Evolutionary conservation across 768 basidiomycete species (phyloP).

Genomic region (Neoboletus brunneissimus): DNA sequence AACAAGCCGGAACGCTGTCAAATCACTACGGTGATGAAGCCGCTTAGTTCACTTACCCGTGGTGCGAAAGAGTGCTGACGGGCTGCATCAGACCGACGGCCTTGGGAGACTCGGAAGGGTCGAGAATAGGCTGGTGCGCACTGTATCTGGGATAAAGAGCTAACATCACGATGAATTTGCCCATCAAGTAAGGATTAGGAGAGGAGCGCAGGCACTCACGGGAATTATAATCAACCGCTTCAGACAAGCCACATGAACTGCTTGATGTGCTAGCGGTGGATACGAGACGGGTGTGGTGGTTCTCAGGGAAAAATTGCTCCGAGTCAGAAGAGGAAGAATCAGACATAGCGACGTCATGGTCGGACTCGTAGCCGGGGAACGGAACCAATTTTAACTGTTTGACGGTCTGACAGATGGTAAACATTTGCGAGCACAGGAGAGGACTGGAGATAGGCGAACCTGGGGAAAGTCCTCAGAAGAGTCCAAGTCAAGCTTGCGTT

Average conservation of each 20-base stretch:
- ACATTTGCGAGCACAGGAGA: conserved; percentile 18
- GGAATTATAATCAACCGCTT: conserved; percentile 44
- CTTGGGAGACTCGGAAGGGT: conserved; percentile 46
- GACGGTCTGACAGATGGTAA: conserved; percentile 38
- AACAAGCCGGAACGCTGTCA: conserved; percentile 14
- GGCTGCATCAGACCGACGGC: conserved; percentile 69
- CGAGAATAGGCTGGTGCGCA: conserved; percentile 57
- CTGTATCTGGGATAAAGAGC: conserved; percentile 60
- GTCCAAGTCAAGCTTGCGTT: conserved; percentile 71
- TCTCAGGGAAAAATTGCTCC: conserved; percentile 54
- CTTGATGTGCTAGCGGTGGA: conserved; percentile 62
- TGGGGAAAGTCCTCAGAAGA: conserved; percentile 49
- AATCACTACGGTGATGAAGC: conserved; percentile 3
- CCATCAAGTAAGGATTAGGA: not conserved
- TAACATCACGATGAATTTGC: not conserved
- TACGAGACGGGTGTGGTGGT: conserved; percentile 57
- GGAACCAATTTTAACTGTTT: conserved; percentile 76
- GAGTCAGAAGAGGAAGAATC: conserved; percentile 51
- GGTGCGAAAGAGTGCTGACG: conserved; percentile 55
- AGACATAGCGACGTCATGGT: conserved; percentile 71
- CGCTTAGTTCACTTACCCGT: conserved; percentile 55
- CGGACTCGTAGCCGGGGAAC: conserved; percentile 63
- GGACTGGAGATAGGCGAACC: conserved; percentile 34
- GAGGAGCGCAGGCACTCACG: conserved; percentile 38
- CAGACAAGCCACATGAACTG: conserved; percentile 46